phyloP scores from a whole-genome alignment of 2,329 filamentous ascomycete species.

The Talaromyces sp. region DNA sequence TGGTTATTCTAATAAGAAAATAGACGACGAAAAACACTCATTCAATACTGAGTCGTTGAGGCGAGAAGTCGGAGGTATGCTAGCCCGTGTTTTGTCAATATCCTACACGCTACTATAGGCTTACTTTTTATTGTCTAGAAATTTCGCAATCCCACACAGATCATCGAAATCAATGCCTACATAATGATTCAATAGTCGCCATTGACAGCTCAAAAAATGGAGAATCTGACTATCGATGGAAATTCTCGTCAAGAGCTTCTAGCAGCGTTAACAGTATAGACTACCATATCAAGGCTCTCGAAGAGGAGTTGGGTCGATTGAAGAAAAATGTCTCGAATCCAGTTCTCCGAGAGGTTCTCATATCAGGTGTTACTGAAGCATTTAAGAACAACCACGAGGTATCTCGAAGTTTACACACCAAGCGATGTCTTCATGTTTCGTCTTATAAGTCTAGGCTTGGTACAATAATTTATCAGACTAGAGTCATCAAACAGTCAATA shows the following conservation, averaged over 20 bases:
- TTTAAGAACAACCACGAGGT: neutral
- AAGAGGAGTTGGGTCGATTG: neutral
- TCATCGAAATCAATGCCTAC: neutral
- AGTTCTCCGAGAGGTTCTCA: neutral
- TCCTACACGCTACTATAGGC: neutral
- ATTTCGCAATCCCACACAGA: neutral
- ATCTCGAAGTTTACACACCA: neutral
- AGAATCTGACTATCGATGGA: constrained; percentile 3
- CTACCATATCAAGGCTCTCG: constrained; percentile 2
- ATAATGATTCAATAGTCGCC: neutral
- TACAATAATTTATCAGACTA: neutral
- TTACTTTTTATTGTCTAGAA: neutral
- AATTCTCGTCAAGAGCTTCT: neutral
- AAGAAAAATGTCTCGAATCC: neutral
- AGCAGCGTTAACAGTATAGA: neutral
- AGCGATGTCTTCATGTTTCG: neutral
- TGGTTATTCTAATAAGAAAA: neutral
- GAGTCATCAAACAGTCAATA: neutral
- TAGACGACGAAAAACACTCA: neutral
- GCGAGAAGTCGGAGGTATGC: neutral
- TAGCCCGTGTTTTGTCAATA: neutral
- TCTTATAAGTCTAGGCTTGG: neutral
- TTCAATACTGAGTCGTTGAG: neutral
- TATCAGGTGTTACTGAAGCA: constrained; percentile 1
- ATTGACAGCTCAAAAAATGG: neutral